These are phyloP conservation scores for Pyrenochaeta sp. DNA, from an alignment of 2,329 filamentous ascomycete species.

Conservation along the genomic window DNA sequence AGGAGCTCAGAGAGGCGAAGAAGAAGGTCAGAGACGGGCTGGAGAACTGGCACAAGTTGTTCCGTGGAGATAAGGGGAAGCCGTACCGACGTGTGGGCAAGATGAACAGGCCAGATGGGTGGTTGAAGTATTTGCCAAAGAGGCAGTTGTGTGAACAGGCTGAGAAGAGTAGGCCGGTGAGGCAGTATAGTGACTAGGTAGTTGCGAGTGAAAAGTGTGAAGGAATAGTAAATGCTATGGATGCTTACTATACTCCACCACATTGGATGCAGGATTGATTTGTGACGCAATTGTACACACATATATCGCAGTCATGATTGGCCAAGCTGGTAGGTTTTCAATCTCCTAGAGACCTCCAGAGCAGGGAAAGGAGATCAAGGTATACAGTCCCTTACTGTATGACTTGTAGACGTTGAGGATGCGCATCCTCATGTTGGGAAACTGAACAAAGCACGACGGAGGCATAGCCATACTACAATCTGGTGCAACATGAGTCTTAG, in stretches of 20 bases:
- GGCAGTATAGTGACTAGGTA: slow-evolving; percentile 43
- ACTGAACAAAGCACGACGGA: too few species aligned
- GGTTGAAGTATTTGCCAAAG: slow-evolving; percentile 65
- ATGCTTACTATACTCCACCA: neutral
- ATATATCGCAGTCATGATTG: too few species aligned
- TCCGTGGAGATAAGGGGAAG: slow-evolving; percentile 70
- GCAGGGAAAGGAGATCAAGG: too few species aligned
- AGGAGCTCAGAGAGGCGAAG: slow-evolving; percentile 72
- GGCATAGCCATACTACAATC: too few species aligned
- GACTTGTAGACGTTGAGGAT: too few species aligned
- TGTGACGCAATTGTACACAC: neutral
- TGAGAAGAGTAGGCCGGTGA: slow-evolving; percentile 69
- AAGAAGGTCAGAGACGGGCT: slow-evolving; percentile 73
- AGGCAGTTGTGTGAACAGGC: slow-evolving; percentile 76
- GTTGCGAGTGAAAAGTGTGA: neutral
- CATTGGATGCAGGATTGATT: neutral
- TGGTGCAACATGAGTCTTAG: too few species aligned
- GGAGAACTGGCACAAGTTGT: slow-evolving; percentile 85
- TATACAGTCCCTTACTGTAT: too few species aligned
- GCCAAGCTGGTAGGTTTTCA: too few species aligned
- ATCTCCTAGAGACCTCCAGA: too few species aligned
- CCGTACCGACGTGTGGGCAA: slow-evolving; percentile 85
- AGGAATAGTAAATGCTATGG: neutral
- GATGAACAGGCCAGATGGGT: slow-evolving; percentile 69
- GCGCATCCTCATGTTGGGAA: too few species aligned